Conservation (phyloP, 2,329 filamentous ascomycete genomes). For the Neoarthrinium moseri region DNA sequence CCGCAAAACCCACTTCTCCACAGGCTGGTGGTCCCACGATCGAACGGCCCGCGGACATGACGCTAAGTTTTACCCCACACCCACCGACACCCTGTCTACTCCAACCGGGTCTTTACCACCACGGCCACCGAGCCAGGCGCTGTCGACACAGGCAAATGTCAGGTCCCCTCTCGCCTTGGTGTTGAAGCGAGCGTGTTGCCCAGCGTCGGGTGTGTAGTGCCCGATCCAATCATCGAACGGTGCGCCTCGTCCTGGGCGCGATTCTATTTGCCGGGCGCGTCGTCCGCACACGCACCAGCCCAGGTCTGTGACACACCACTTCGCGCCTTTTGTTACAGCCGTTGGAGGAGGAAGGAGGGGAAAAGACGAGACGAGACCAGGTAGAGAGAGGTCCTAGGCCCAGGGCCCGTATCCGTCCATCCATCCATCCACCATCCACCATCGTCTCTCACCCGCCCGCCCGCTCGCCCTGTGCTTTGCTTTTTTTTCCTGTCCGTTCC, state of each 20-base stretch:
- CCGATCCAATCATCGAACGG: constrained; percentile 1
- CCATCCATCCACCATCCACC: not conserved
- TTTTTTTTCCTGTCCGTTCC: not conserved
- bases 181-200: not conserved
- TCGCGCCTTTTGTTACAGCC: not conserved
- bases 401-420: constrained; percentile 9
- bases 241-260: not conserved
- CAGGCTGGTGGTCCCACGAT: too few species aligned
- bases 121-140: too few species aligned
- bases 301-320: not conserved
- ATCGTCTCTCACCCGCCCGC: not conserved
- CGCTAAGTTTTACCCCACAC: not conserved
- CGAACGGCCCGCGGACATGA: too few species aligned
- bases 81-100: not conserved
- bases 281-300: not conserved
- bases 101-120: too few species aligned
- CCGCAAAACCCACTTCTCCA: constrained; percentile 1
- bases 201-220: not conserved
- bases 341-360: not conserved
- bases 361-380: not conserved
- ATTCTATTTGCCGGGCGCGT: not conserved
- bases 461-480: not conserved
- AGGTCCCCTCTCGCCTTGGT: not conserved
- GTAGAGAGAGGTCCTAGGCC: not conserved
- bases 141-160: too few species aligned